Evolutionary conservation across 2,329 filamentous ascomycete genomes (phyloP).

Genomic region (Penicillium freii): DNA sequence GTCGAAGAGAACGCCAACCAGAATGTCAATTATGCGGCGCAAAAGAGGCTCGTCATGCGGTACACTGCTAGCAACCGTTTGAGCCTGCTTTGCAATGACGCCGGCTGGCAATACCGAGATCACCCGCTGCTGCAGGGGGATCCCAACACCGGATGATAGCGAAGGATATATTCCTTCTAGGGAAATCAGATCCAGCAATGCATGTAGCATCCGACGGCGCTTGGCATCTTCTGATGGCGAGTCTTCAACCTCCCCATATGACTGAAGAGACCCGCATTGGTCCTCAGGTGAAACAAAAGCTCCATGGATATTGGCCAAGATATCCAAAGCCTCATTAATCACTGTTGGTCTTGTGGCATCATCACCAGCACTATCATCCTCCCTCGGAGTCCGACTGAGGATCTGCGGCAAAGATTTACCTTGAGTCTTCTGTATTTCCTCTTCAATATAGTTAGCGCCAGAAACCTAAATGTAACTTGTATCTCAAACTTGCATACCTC

Average conservation of each 20-base stretch:
- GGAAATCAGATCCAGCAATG: conserved; percentile 44
- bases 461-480: conserved; percentile 2
- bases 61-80: conserved; percentile 15
- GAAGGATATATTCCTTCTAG: conserved; percentile 47
- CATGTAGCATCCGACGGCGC: conserved; percentile 40
- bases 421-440: conserved; percentile 38
- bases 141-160: conserved; percentile 43
- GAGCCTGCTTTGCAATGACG: conserved; percentile 40
- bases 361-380: conserved; percentile 13
- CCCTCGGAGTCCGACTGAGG: conserved; percentile 19
- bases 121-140: conserved; percentile 45
- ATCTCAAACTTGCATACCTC: conserved; percentile 37
- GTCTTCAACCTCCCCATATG: conserved; percentile 23
- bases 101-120: conserved; percentile 45
- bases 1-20: conserved; percentile 36
- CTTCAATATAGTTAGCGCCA: conserved; percentile 36
- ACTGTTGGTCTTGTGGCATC: conserved; percentile 27
- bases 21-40: conserved; percentile 26
- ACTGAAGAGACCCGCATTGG: conserved; percentile 3
- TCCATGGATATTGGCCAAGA: conserved; percentile 36
- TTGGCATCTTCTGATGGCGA: conserved; percentile 42
- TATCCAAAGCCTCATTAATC: conserved; percentile 35
- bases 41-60: conserved; percentile 34
- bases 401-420: conserved; percentile 39
- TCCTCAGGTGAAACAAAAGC: conserved; percentile 32